These are phyloP conservation scores for Lavandula angustifolia DNA, from an alignment of 257 asterid species.

Conservation along the genomic window DNA sequence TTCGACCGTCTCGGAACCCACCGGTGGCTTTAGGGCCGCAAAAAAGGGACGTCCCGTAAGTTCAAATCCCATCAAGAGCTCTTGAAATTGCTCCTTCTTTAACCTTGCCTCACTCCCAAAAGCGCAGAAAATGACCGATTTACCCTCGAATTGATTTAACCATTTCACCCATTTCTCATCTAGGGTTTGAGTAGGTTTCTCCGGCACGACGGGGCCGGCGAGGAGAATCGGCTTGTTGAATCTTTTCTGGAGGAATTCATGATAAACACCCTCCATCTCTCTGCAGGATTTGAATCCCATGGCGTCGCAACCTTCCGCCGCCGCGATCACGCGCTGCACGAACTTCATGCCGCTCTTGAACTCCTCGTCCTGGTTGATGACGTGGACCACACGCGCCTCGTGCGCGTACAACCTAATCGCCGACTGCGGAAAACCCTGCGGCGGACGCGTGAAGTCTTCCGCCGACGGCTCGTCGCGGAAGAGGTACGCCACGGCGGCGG, in stretches of 20 bases:
- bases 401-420: conserved; percentile 31
- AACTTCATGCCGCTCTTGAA: conserved; percentile 6
- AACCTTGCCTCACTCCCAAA: conserved; percentile 52
- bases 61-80: conserved; percentile 41
- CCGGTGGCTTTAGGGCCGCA: conserved; percentile 39
- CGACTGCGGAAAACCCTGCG: conserved; percentile 36
- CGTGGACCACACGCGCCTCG: neutral
- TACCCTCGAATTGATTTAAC: conserved; percentile 32
- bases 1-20: conserved; percentile 34
- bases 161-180: conserved; percentile 37
- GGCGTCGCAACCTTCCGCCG: conserved; percentile 36
- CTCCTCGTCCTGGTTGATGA: conserved; percentile 16
- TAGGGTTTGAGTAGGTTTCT: conserved; percentile 1
- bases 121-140: conserved; percentile 41
- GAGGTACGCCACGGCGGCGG: conserved; percentile 39
- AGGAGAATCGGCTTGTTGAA: conserved; percentile 37
- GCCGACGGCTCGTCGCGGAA: conserved; percentile 36
- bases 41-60: conserved; percentile 42
- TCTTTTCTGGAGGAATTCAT: conserved; percentile 31
- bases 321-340: conserved; percentile 17
- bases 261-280: conserved; percentile 40
- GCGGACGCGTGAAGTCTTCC: conserved; percentile 36
- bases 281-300: conserved; percentile 42
- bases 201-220: conserved; percentile 40
- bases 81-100: conserved; percentile 35